These are phyloP conservation scores for Acephala macrosclerotiorum DNA, from an alignment of 2,329 filamentous ascomycete genomes.

Conservation along the genomic window DNA sequence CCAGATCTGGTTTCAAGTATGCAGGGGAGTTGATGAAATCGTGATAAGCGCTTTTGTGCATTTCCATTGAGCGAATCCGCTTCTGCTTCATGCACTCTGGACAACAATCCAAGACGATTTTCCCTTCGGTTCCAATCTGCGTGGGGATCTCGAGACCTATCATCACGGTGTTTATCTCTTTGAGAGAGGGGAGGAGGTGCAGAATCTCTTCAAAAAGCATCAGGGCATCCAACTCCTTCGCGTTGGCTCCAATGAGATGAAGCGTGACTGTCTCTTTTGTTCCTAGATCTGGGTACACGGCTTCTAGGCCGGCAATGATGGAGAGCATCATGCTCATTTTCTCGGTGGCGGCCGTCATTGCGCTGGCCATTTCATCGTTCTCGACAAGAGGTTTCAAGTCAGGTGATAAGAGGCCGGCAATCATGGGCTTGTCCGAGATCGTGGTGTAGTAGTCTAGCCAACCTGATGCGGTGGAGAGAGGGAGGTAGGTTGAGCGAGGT, in stretches of 20 bases:
- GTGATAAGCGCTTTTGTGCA: constrained; percentile 30
- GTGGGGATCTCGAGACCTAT: constrained; percentile 25
- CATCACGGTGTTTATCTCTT: constrained; percentile 17
- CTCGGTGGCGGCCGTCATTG: constrained; percentile 19
- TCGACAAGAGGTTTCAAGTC: constrained; percentile 8
- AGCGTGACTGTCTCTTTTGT: constrained; percentile 19
- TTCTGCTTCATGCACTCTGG: constrained; percentile 16
- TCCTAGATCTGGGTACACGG: constrained; percentile 16
- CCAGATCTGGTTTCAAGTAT: constrained; percentile 28
- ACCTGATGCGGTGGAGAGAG: constrained; percentile 21
- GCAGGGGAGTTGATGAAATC: constrained; percentile 14
- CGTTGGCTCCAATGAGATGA: constrained; percentile 31
- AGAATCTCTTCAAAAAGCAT: constrained; percentile 33
- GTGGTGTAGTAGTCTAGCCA: constrained; percentile 34
- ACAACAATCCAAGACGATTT: constrained; percentile 26
- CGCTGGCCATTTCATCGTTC: constrained; percentile 10
- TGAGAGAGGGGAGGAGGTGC: constrained; percentile 27
- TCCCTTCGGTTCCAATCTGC: not conserved
- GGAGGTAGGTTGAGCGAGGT: constrained; percentile 25
- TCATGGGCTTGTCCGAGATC: constrained; percentile 28
- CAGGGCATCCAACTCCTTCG: constrained; percentile 23
- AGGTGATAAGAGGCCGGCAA: constrained; percentile 8
- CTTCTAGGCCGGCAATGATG: constrained; percentile 31
- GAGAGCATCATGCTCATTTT: constrained; percentile 29
- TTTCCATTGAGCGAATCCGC: constrained; percentile 11